Evolutionary conservation across 345 rosid species (phyloP).

Genomic region (Fremontodendron californicum): DNA sequence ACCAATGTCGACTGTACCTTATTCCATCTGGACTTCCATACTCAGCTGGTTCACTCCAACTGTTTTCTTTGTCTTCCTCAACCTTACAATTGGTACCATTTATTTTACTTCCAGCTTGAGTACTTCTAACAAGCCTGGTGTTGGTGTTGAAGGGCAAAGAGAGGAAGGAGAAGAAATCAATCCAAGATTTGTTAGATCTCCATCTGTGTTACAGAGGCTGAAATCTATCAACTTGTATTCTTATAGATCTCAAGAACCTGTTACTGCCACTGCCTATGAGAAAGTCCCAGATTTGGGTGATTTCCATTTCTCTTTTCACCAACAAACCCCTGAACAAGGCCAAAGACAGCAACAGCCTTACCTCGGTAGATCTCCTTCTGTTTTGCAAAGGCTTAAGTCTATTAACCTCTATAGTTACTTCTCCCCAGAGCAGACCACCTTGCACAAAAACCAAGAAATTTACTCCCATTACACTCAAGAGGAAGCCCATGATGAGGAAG

Average conservation of each 20-base stretch:
- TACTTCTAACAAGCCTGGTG: constrained; percentile 22
- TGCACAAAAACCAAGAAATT: constrained; percentile 13
- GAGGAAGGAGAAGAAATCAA: constrained; percentile 11
- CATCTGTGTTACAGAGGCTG: constrained; percentile 63
- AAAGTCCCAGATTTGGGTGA: constrained; percentile 28
- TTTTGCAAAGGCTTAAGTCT: constrained; percentile 62
- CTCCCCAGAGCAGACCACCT: constrained; percentile 34
- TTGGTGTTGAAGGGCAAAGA: neutral
- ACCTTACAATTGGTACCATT: constrained; percentile 16
- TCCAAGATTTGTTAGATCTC: constrained; percentile 49
- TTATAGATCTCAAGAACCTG: constrained; percentile 41
- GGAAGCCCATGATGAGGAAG: constrained; percentile 2
- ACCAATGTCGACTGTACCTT: neutral
- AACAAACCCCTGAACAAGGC: constrained; percentile 20
- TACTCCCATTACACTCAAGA: constrained; percentile 8
- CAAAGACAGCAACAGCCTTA: constrained; percentile 23
- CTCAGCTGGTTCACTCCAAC: constrained; percentile 14
- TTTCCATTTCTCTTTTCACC: constrained; percentile 35
- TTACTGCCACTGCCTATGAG: constrained; percentile 25
- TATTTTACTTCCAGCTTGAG: constrained; percentile 43
- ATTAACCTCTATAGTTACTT: constrained; percentile 49
- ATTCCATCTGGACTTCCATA: constrained; percentile 7
- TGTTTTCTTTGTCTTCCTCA: constrained; percentile 11
- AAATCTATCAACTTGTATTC: constrained; percentile 53
- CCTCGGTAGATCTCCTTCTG: constrained; percentile 60